These are phyloP conservation scores for Podospora didyma DNA, from an alignment of 495 filamentous ascomycete species.

Conservation along the genomic window DNA sequence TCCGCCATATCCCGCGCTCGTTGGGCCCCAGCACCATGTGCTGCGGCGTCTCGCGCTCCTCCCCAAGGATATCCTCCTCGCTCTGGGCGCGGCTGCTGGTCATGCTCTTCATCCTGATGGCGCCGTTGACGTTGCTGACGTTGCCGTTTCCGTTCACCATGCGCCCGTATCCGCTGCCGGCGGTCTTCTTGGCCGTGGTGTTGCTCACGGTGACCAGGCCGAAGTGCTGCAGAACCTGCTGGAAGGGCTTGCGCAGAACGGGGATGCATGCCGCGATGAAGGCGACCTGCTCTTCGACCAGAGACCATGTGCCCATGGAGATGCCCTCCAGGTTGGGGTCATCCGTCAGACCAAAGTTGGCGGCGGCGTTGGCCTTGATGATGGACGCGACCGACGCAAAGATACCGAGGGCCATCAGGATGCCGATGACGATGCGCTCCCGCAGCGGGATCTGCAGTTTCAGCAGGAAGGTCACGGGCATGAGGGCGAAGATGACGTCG, in stretches of 20 bases:
- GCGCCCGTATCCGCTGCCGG: neutral
- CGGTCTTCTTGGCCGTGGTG: neutral
- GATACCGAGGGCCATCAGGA: slow-evolving; percentile 17
- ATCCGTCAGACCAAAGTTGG: slow-evolving; percentile 11
- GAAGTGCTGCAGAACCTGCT: slow-evolving; percentile 8
- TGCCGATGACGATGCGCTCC: slow-evolving; percentile 15
- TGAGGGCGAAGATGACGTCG: slow-evolving; percentile 17
- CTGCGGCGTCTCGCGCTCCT: neutral
- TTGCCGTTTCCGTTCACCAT: neutral
- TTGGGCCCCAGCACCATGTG: no score
- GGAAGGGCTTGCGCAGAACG: slow-evolving; percentile 11
- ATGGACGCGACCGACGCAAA: slow-evolving; percentile 17
- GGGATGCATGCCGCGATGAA: slow-evolving; percentile 19
- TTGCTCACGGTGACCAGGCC: slow-evolving; percentile 3
- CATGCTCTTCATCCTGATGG: slow-evolving; percentile 14
- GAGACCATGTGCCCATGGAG: slow-evolving; percentile 13
- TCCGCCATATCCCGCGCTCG: slow-evolving; percentile 13
- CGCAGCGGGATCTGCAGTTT: slow-evolving; percentile 16
- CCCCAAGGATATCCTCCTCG: slow-evolving; percentile 15
- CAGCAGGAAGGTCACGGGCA: slow-evolving; percentile 16
- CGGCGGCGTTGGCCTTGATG: slow-evolving; percentile 12
- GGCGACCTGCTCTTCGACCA: slow-evolving; percentile 17
- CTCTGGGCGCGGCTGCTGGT: slow-evolving; percentile 10
- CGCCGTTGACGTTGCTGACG: neutral
- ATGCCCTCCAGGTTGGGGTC: slow-evolving; percentile 17